phyloP scores from a whole-genome alignment of 352 stramenopile genomes.

The Globisporangium paddicum region DNA sequence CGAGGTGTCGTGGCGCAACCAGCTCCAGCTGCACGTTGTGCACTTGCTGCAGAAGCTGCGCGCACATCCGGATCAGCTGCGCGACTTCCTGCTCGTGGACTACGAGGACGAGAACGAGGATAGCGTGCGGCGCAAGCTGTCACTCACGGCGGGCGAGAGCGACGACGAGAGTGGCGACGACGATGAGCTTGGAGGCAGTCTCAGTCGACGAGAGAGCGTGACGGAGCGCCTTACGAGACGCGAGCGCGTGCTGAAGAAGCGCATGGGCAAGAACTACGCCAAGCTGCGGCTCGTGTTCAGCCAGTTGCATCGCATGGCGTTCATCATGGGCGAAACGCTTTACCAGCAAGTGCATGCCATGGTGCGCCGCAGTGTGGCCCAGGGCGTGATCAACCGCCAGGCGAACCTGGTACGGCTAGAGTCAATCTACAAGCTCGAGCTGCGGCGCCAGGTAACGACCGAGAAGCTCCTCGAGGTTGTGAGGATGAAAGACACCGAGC shows the following conservation, averaged over 20 bases:
- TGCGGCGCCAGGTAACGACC: constrained; percentile 46
- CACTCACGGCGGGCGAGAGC: constrained; percentile 7
- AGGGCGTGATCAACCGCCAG: constrained; percentile 34
- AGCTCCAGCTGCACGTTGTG: constrained; percentile 40
- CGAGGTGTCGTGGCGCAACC: constrained; percentile 23
- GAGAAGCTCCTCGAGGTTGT: constrained; percentile 37
- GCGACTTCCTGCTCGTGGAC: constrained; percentile 25
- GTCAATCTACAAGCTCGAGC: constrained; percentile 58
- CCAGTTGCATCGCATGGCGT: constrained; percentile 27
- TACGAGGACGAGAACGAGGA: constrained; percentile 20
- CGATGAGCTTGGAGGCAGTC: neutral
- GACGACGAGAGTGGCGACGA: constrained; percentile 6
- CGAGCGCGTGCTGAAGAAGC: constrained; percentile 5
- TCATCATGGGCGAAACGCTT: constrained; percentile 37
- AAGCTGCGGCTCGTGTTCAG: constrained; percentile 28
- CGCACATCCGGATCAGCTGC: constrained; percentile 26
- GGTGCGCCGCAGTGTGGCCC: constrained; percentile 36
- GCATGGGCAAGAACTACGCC: constrained; percentile 9
- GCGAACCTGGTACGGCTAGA: constrained; percentile 44
- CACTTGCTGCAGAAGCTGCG: constrained; percentile 42
- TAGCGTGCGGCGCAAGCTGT: constrained; percentile 1
- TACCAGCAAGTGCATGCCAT: constrained; percentile 35
- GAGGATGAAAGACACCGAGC: constrained; percentile 11
- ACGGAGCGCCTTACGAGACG: neutral
- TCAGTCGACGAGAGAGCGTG: neutral